Evolutionary conservation across 2,329 filamentous ascomycete genomes (phyloP).

Genomic region (Pleoardoris graminearum): DNA sequence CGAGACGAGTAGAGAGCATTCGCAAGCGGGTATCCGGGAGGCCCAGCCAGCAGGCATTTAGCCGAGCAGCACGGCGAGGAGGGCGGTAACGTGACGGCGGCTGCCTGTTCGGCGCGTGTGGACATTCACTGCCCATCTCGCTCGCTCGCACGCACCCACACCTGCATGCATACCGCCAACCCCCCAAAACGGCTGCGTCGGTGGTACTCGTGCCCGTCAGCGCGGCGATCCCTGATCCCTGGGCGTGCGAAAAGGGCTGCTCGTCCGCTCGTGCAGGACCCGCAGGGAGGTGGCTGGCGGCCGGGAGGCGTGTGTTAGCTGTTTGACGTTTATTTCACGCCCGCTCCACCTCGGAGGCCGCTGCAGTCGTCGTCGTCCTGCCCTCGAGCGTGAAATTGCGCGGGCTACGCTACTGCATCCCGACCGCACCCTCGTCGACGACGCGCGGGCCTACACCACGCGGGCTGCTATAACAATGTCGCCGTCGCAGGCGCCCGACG

Average conservation of each 20-base stretch:
- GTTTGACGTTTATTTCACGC: slow-evolving; percentile 47
- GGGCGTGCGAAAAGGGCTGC: slow-evolving; percentile 25
- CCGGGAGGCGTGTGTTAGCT: slow-evolving; percentile 34
- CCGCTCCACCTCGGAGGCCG: slow-evolving; percentile 34
- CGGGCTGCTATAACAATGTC: slow-evolving; percentile 46
- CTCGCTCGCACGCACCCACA: no score
- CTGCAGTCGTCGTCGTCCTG: no score
- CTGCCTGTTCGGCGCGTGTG: not conserved
- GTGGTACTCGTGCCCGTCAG: not conserved
- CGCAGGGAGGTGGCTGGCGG: slow-evolving; percentile 36
- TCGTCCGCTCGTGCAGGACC: slow-evolving; percentile 33
- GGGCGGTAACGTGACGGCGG: slow-evolving; percentile 1
- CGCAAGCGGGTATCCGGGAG: slow-evolving; percentile 14
- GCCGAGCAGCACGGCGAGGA: slow-evolving; percentile 22
- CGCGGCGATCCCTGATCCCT: slow-evolving; percentile 31
- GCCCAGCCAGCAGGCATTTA: slow-evolving; percentile 20
- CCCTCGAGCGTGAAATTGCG: slow-evolving; percentile 45
- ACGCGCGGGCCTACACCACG: slow-evolving; percentile 39
- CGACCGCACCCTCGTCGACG: slow-evolving; percentile 29
- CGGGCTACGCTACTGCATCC: slow-evolving; percentile 45
- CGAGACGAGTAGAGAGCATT: slow-evolving; percentile 14
- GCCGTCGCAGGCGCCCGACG: slow-evolving; percentile 46
- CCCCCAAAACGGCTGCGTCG: no score
- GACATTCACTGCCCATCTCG: no score
- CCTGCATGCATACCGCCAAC: no score